Evolutionary conservation across 2,329 filamentous ascomycete species (phyloP).

Genomic region (Berkeleyomyces rouxiae): DNA sequence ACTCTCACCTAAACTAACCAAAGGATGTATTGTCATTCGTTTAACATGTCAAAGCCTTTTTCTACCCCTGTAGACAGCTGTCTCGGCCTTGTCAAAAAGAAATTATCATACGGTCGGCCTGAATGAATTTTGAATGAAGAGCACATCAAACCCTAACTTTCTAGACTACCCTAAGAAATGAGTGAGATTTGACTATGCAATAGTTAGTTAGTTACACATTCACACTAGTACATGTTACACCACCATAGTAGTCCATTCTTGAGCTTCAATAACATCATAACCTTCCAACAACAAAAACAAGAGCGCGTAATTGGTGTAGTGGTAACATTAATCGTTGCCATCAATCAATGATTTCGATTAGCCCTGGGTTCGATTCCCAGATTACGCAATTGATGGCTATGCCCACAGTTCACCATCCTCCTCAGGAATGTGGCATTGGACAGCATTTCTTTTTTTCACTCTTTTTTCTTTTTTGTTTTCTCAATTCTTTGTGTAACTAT

Average conservation of each 20-base stretch:
- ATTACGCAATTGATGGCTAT: neutral
- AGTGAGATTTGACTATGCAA: neutral
- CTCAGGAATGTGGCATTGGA: too few relatives aligned
- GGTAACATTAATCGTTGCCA: slow-evolving; percentile 4
- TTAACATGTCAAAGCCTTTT: neutral
- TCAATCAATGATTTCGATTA: slow-evolving; percentile 1
- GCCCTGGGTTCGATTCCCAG: slow-evolving; percentile 2
- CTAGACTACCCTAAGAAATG: neutral
- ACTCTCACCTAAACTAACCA: neutral
- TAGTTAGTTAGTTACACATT: neutral
- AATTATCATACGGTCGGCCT: too few relatives aligned
- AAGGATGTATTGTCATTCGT: neutral
- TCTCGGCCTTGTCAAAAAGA: slow-evolving; percentile 9
- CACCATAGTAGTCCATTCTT: neutral
- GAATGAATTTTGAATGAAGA: neutral
- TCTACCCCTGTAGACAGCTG: neutral
- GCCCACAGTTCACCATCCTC: too few relatives aligned
- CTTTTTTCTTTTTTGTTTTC: too few relatives aligned
- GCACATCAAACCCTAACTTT: neutral
- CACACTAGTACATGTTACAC: too few relatives aligned
- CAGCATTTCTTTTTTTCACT: too few relatives aligned
- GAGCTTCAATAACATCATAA: neutral
- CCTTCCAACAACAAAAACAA: neutral
- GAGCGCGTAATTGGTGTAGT: slow-evolving; percentile 1
- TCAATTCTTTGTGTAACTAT: too few relatives aligned